phyloP scores from a whole-genome alignment of 1,139 yeast genomes.

The Zygoascus sp. region DNA sequence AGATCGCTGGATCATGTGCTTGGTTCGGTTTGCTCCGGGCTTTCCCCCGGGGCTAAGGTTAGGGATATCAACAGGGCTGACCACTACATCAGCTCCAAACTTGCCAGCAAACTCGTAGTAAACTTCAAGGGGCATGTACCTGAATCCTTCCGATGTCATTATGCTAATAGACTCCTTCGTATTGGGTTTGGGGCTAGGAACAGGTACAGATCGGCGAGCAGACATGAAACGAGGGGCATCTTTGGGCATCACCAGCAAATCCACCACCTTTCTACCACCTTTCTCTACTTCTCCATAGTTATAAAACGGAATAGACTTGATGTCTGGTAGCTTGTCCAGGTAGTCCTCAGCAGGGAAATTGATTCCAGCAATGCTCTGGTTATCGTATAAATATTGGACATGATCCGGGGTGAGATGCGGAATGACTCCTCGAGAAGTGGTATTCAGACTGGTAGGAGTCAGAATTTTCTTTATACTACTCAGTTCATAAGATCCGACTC shows the following conservation, averaged over 20 bases:
- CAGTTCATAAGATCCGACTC: conserved; percentile 3
- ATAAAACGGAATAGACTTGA: conserved; percentile 21
- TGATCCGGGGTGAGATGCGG: conserved; percentile 43
- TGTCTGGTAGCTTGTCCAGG: conserved; percentile 26
- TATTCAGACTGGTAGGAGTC: conserved; percentile 35
- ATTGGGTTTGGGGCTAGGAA: conserved; percentile 35
- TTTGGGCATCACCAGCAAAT: conserved; percentile 24
- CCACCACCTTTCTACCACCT: conserved; percentile 17
- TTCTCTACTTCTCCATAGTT: conserved; percentile 13
- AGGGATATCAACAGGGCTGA: conserved; percentile 35
- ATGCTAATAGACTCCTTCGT: conserved; percentile 31
- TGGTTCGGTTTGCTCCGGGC: conserved; percentile 36
- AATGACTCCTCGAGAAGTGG: conserved; percentile 39
- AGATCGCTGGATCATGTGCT: conserved; percentile 36
- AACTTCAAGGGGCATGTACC: conserved; percentile 28
- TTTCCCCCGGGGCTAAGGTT: conserved; percentile 29
- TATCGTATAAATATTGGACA: conserved; percentile 21
- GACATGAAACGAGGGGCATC: conserved; percentile 27
- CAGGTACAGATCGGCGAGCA: conserved; percentile 31
- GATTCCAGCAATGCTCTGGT: conserved; percentile 22
- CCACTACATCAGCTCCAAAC: conserved; percentile 31
- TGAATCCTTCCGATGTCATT: conserved; percentile 37
- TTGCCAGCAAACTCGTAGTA: conserved; percentile 24
- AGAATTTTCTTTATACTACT: conserved; percentile 8
- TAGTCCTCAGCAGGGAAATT: conserved; percentile 34